phyloP scores from a whole-genome alignment of 2,329 filamentous ascomycete species.

The Diaporthe destruens region DNA sequence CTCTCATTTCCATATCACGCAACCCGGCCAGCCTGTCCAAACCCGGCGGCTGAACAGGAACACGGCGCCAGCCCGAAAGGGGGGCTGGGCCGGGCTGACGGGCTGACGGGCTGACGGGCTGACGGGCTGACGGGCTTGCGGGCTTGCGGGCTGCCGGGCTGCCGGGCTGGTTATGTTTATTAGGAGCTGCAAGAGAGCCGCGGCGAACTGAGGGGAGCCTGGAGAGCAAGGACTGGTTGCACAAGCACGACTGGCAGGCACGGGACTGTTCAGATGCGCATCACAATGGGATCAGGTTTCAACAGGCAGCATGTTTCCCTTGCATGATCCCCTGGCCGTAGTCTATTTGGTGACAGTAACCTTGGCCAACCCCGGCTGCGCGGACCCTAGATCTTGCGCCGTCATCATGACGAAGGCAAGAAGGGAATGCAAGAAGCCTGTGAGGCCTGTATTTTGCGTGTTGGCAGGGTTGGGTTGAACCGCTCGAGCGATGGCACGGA shows the following conservation, averaged over 20 bases:
- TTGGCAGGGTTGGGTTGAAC: slow-evolving; percentile 33
- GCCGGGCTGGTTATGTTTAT: slow-evolving; percentile 5
- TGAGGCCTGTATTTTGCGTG: not conserved
- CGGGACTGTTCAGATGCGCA: not conserved
- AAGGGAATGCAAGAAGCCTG: slow-evolving; percentile 4
- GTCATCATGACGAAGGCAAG: slow-evolving; percentile 24
- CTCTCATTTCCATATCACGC: slow-evolving; percentile 42
- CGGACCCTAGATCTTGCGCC: slow-evolving; percentile 27
- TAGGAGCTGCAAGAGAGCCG: slow-evolving; percentile 25
- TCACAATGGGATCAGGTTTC: slow-evolving; percentile 27
- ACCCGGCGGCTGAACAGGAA: slow-evolving; percentile 29
- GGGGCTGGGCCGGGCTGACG: slow-evolving; percentile 6
- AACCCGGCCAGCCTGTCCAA: slow-evolving; percentile 6
- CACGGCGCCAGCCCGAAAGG: slow-evolving; percentile 34
- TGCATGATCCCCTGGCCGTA: slow-evolving; percentile 4
- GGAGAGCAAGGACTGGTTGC: slow-evolving; percentile 15
- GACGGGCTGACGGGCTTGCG: not conserved
- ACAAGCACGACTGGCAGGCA: not conserved
- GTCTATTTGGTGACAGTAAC: not conserved
- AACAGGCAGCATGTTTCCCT: slow-evolving; percentile 13
- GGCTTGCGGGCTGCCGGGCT: not conserved
- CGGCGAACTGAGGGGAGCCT: slow-evolving; percentile 17
- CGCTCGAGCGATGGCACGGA: slow-evolving; percentile 27
- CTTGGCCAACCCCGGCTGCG: slow-evolving; percentile 13
- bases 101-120: not conserved